Conservation (phyloP, 2,329 filamentous ascomycete species). For the Hypoxylon sp. region DNA sequence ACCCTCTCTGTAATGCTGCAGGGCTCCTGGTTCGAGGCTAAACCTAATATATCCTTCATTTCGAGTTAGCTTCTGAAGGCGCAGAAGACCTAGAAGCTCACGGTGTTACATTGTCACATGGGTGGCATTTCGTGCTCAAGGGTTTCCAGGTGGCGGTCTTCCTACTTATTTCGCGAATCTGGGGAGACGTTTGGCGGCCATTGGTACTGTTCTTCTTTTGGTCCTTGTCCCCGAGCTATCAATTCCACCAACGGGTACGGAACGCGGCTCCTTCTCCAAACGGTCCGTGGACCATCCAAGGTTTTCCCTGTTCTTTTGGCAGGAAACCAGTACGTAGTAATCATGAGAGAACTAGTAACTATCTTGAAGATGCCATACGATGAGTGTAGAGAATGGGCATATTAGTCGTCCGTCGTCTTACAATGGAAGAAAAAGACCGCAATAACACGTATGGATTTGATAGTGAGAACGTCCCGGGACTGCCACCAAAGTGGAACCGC, state of each 20-base stretch:
- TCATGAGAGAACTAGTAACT: constrained; percentile 23
- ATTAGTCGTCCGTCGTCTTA: constrained; percentile 8
- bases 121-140: constrained; percentile 30
- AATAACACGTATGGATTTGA: constrained; percentile 1
- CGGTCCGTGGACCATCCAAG: constrained; percentile 41
- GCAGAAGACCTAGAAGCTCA: constrained; percentile 31
- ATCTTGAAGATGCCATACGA: constrained; percentile 24
- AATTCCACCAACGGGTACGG: constrained; percentile 49
- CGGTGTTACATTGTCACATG: constrained; percentile 42
- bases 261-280: constrained; percentile 45
- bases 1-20: too few species aligned
- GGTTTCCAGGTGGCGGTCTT: constrained; percentile 28
- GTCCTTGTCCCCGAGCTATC: constrained; percentile 50
- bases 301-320: constrained; percentile 26
- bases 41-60: constrained; percentile 38
- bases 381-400: constrained; percentile 11
- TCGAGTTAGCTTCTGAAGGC: constrained; percentile 24
- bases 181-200: constrained; percentile 46
- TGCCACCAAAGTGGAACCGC: constrained; percentile 14
- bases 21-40: constrained; percentile 39
- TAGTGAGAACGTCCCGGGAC: constrained; percentile 8
- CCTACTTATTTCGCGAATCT: constrained; percentile 50
- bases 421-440: constrained; percentile 2
- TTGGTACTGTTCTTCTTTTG: constrained; percentile 48
- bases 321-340: constrained; percentile 21